Evolutionary conservation across 1,284 basidiomycete species (phyloP), one percentile per base, ranked within the genome.

Genomic region (Stereum hirsutum): DNA sequence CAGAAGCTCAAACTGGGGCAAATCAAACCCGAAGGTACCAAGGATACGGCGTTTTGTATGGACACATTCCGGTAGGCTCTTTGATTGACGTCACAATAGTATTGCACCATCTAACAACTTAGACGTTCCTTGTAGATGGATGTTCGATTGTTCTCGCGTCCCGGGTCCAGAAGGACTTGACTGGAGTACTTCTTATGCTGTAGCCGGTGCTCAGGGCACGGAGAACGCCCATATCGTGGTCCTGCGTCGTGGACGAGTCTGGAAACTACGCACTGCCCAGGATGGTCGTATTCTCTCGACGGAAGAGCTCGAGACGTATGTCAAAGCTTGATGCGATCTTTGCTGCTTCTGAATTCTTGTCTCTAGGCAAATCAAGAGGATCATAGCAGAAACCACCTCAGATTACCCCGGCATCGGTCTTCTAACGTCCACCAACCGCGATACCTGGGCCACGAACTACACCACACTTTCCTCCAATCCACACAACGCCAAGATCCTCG

Each of bases 111-210:
- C 14, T 41, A 6, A n/a, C 21, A 6, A 12, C 25, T 37, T 23
- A 8, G 31, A 24, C 30, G 30, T 42, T 11, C 2, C 25, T n/a
- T 37, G 10, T 46, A 84, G 85, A 35, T 89, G 90, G 90, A 91
- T 94, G 84, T 94, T 93, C 55, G 91, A 94, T 62, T 89, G 88
- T 54, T 87, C 78, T 53, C 86, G 90, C 42, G 69, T 94, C 28
- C 91, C 90, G 2, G 84, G 85, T 2, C 60, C 66, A 3, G 67
- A 77, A 35, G 78, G 78, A 0, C 62, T 80, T 1, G 91, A 94
- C 59, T 90, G 85, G 75, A 81, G 82, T 43, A 67, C 83, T 41
- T 79, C 82, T 30, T 75, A 84, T 47, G 75, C 81, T 0, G 70
- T 76, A 51, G 65, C 69, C 31, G 75, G 74, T n/a, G 75, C 81